Percentiles rank a stretch among this genome's conserved stretches.
Conservation (phyloP, 2,329 filamentous ascomycete genomes). For the Colletotrichum sidae region DNA sequence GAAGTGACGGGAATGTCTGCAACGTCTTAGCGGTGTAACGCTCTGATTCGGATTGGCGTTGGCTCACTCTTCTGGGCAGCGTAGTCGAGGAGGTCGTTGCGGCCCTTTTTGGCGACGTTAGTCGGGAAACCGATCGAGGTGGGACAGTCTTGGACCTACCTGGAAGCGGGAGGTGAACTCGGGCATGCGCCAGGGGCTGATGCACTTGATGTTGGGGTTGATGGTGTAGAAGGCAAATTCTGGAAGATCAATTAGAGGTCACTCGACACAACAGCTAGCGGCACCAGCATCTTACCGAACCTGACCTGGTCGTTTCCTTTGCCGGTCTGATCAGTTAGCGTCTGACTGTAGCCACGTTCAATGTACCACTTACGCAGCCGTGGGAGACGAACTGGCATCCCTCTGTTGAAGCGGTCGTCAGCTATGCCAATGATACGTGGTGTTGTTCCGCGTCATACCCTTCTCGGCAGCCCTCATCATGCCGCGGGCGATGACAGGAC, state of each 20-base stretch:
- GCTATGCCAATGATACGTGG: not conserved
- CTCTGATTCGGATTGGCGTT: fast-evolving
- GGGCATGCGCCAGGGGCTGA: slow-evolving; percentile 80
- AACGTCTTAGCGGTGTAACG: slow-evolving; percentile 1
- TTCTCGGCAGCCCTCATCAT: slow-evolving; percentile 58
- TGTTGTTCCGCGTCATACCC: not conserved
- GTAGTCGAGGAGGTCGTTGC: slow-evolving; percentile 79
- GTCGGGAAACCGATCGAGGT: not conserved
- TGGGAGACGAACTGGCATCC: slow-evolving; percentile 56
- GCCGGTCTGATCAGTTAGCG: slow-evolving; percentile 20
- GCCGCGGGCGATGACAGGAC: slow-evolving; percentile 74
- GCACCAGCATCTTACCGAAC: slow-evolving; percentile 42
- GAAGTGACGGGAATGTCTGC: slow-evolving; percentile 75
- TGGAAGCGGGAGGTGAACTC: slow-evolving; percentile 77
- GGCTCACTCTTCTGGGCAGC: slow-evolving; percentile 64
- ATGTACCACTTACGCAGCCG: slow-evolving; percentile 54
- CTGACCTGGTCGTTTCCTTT: slow-evolving; percentile 49
- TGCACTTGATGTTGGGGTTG: slow-evolving; percentile 66
- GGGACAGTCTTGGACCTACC: slow-evolving; percentile 35
- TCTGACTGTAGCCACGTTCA: slow-evolving; percentile 1
- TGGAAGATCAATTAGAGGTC: not conserved
- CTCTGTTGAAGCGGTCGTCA: not conserved
- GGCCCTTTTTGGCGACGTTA: slow-evolving; percentile 56
- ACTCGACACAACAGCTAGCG: not conserved
- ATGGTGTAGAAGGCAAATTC: slow-evolving; percentile 50